phyloP scores from a whole-genome alignment of 2,329 filamentous ascomycete genomes.

The Emmonsiellopsis sp. region DNA sequence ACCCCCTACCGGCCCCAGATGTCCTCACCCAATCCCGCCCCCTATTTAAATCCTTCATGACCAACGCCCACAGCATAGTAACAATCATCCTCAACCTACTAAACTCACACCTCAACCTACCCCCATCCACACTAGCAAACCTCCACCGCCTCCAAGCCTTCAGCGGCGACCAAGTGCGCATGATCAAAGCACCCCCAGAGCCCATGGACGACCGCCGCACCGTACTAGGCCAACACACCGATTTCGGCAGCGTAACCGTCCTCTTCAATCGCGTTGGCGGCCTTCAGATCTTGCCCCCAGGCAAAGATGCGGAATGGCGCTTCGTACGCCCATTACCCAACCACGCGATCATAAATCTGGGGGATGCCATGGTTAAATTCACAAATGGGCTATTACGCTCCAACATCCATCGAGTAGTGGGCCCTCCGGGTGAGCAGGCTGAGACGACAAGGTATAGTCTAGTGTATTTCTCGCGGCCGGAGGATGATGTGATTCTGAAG shows the following conservation, averaged over 20 bases:
- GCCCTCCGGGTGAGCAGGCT: conserved; percentile 39
- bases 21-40: conserved; percentile 28
- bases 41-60: conserved; percentile 36
- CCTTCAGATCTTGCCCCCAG: conserved; percentile 42
- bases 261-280: conserved; percentile 49
- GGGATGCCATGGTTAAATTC: conserved; percentile 37
- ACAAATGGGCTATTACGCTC: conserved; percentile 31
- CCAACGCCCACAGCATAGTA: conserved; percentile 36
- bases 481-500: conserved; percentile 38
- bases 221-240: conserved; percentile 45
- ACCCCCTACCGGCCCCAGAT: conserved; percentile 33
- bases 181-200: conserved; percentile 42
- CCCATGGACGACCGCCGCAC: conserved; percentile 31
- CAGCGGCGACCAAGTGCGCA: conserved; percentile 47
- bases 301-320: conserved; percentile 35
- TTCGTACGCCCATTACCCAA: conserved; percentile 44
- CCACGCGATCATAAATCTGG: conserved; percentile 37
- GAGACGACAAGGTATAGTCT: conserved; percentile 40
- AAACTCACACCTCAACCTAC: conserved; percentile 35
- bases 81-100: conserved; percentile 36
- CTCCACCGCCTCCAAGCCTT: conserved; percentile 35
- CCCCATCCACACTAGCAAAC: conserved; percentile 31
- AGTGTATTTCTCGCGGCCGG: conserved; percentile 46
- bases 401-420: conserved; percentile 42
- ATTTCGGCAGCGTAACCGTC: conserved; percentile 47